Percentiles rank a stretch among this genome's conserved stretches.
phyloP scores from a whole-genome alignment of 2,329 filamentous ascomycete genomes.

The Colletotrichum sp. region DNA sequence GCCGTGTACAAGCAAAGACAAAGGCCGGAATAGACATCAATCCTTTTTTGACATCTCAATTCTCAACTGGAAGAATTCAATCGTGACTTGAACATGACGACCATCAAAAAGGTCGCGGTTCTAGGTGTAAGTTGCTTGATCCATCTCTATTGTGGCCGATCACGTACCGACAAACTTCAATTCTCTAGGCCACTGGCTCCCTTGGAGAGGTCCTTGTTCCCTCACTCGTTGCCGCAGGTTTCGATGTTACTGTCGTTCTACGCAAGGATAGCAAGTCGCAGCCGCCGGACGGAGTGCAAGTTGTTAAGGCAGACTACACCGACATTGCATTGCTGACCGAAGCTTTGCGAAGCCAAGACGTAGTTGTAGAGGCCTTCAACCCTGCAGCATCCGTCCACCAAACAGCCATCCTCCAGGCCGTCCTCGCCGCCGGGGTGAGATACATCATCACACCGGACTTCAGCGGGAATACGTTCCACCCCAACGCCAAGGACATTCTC shows the following conservation, averaged over 20 bases:
- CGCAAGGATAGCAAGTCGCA: not conserved
- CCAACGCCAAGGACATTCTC: conserved; percentile 1
- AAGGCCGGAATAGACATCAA: not conserved
- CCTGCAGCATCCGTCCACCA: conserved; percentile 23
- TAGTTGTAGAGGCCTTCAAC: conserved; percentile 33
- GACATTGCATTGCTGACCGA: conserved; percentile 34
- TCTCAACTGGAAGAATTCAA: not conserved
- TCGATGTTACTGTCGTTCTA: not conserved
- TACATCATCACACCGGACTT: conserved; percentile 26
- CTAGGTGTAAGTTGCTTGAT: not conserved
- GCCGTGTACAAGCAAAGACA: too few relatives aligned
- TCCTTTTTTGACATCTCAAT: too few relatives aligned
- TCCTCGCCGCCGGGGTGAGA: conserved; percentile 15
- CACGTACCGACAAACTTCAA: not conserved
- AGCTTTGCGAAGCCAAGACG: conserved; percentile 33
- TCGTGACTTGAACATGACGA: not conserved
- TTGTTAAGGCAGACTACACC: conserved; percentile 49
- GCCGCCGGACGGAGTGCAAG: conserved; percentile 35
- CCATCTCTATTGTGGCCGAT: fast-evolving
- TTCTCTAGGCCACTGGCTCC: not conserved
- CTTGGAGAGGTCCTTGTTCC: not conserved
- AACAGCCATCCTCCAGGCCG: conserved; percentile 20
- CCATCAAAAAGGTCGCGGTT: not conserved
- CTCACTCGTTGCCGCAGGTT: not conserved
- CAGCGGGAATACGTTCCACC: conserved; percentile 23